phyloP scores from a whole-genome alignment of 2,329 filamentous ascomycete species.

The Aspergillus awamori region DNA sequence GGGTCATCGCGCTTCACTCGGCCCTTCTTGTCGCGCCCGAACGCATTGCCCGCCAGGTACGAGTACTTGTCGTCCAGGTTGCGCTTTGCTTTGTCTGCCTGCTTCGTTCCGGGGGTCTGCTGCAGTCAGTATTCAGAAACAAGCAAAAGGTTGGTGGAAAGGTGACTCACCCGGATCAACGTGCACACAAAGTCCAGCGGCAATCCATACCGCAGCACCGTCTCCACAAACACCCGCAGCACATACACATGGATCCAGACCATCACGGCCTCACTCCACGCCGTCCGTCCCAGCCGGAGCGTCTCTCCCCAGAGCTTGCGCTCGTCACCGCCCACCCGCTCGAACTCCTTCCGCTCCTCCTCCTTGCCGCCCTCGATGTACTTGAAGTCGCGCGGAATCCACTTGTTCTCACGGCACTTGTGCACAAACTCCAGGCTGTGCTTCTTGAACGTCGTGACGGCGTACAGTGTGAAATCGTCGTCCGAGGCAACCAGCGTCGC shows the following conservation, averaged over 20 bases:
- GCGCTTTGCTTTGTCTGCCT: conserved; percentile 75
- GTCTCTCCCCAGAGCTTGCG: conserved; percentile 92
- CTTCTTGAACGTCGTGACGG: conserved; percentile 93
- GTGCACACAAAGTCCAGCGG: conserved; percentile 87
- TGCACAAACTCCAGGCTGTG: conserved; percentile 82
- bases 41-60: conserved; percentile 91
- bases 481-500: conserved; percentile 79
- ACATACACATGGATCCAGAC: conserved; percentile 92
- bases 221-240: conserved; percentile 93
- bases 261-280: conserved; percentile 95
- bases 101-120: conserved; percentile 76
- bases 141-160: neutral
- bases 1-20: conserved; percentile 89
- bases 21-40: conserved; percentile 91
- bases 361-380: conserved; percentile 88
- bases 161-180: conserved; percentile 71
- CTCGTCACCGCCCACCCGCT: conserved; percentile 80
- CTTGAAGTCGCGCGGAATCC: conserved; percentile 93
- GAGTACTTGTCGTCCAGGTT: conserved; percentile 82
- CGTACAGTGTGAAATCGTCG: conserved; percentile 85
- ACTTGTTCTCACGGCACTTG: conserved; percentile 89
- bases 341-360: conserved; percentile 84
- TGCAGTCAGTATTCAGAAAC: conserved; percentile 8
- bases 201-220: conserved; percentile 91
- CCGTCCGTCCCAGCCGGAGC: conserved; percentile 81